A percentile compares a stretch with the other conserved stretches of the same genome.
These are phyloP conservation scores for Suillus cothurnatus DNA, from an alignment of 768 basidiomycete species.

Conservation along the genomic window DNA sequence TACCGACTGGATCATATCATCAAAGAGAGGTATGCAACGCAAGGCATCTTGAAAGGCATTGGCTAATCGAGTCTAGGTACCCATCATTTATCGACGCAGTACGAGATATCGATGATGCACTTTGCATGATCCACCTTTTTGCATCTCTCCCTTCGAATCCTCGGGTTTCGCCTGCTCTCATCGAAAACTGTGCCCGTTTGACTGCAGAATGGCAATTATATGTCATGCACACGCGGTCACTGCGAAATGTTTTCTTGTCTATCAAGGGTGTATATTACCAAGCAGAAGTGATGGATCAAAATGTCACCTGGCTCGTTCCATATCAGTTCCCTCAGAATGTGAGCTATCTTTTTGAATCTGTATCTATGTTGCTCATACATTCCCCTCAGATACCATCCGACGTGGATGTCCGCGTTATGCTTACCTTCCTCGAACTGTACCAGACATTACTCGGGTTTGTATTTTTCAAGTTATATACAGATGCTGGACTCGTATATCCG, in stretches of 20 bases:
- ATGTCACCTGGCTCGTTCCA: slow-evolving; percentile 93
- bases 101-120: slow-evolving; percentile 94
- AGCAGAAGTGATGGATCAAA: slow-evolving; percentile 91
- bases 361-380: slow-evolving; percentile 12
- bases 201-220: slow-evolving; percentile 97
- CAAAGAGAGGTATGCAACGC: slow-evolving; percentile 79
- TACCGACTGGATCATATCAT: slow-evolving; percentile 95
- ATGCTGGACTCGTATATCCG: slow-evolving; percentile 91
- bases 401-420: slow-evolving; percentile 96
- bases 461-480: slow-evolving; percentile 98
- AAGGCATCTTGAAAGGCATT: background rate
- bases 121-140: slow-evolving; percentile 94
- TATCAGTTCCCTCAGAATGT: slow-evolving; percentile 97
- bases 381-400: slow-evolving; percentile 79
- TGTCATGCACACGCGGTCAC: slow-evolving; percentile 81
- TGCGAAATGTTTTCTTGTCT: slow-evolving; percentile 91
- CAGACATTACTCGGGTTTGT: slow-evolving; percentile 96
- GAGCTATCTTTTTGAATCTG: slow-evolving; percentile 26
- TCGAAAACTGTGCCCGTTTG: slow-evolving; percentile 88
- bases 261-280: slow-evolving; percentile 99
- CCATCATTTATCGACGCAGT: slow-evolving; percentile 96
- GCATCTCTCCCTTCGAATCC: slow-evolving; percentile 87
- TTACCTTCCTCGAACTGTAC: slow-evolving; percentile 97
- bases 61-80: slow-evolving; percentile 58
- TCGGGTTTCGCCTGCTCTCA: slow-evolving; percentile 77